Conservation (phyloP, 129 eudicot genomes). For the Lonicera japonica region DNA sequence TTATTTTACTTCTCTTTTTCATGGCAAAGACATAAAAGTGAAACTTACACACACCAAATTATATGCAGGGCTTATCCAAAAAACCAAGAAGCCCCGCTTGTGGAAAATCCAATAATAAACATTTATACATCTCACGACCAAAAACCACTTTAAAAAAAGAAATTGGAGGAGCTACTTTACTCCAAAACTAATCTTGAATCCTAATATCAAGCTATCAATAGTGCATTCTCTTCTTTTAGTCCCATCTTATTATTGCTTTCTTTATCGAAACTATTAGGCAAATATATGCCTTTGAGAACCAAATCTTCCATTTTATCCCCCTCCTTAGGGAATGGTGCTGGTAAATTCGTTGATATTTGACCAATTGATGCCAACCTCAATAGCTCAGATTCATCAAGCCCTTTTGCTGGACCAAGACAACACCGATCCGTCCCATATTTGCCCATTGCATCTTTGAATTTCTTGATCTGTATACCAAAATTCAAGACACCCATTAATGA, state of each 20-base stretch:
- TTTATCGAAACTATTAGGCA: slow-evolving; percentile 15
- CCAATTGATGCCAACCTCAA: slow-evolving; percentile 62
- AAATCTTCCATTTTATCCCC: slow-evolving; percentile 33
- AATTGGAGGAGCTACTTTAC: background rate
- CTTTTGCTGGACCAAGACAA: slow-evolving; percentile 65
- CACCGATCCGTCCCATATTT: slow-evolving; percentile 50
- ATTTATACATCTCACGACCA: slow-evolving; percentile 11
- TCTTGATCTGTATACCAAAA: slow-evolving; percentile 64
- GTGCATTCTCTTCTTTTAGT: slow-evolving; percentile 25
- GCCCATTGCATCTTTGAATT: slow-evolving; percentile 80
- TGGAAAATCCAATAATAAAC: slow-evolving; percentile 12
- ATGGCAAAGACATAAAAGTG: too few species aligned
- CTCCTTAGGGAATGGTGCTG: slow-evolving; percentile 1
- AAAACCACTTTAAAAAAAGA: background rate
- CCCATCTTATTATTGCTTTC: slow-evolving; percentile 26
- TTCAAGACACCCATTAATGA: background rate
- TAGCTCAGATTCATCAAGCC: slow-evolving; percentile 42
- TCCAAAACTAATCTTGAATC: background rate
- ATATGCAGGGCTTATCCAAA: slow-evolving; percentile 32
- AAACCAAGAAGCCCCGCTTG: slow-evolving; percentile 31
- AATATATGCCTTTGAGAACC: slow-evolving; percentile 12
- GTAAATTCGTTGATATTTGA: slow-evolving; percentile 34
- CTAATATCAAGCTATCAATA: slow-evolving; percentile 35
- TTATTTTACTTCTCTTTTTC: too few species aligned
- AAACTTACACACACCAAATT: too few species aligned